Evolutionary conservation across 345 rosid genomes (phyloP).

Genomic region (Eucalyptus regnans): DNA sequence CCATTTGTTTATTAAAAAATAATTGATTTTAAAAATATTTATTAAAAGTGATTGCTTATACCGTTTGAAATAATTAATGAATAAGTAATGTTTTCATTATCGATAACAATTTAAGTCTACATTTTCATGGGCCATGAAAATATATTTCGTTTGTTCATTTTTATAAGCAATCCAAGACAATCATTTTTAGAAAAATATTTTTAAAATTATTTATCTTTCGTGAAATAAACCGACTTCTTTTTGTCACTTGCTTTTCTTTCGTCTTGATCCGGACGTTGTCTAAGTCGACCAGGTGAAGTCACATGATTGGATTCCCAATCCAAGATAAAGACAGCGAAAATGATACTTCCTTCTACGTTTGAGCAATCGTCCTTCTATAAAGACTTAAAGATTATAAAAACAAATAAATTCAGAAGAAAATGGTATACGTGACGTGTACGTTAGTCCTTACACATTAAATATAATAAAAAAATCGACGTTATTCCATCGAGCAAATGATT

Average conservation of each 20-base stretch:
- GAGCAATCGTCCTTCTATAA: not conserved
- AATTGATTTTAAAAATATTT: rapidly evolving
- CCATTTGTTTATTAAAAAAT: rapidly evolving
- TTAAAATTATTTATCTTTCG: rapidly evolving
- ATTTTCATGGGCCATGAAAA: not conserved
- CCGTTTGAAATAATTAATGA: not conserved
- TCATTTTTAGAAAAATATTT: rapidly evolving
- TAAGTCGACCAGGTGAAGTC: not conserved
- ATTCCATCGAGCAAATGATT: not conserved
- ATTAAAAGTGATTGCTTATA: rapidly evolving
- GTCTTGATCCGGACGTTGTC: not conserved
- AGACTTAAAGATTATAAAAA: not conserved
- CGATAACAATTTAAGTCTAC: rapidly evolving
- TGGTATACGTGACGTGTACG: not conserved
- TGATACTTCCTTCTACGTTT: not conserved
- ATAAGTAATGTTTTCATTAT: not conserved
- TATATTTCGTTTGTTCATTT: rapidly evolving
- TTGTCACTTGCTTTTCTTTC: not conserved
- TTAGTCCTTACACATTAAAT: not conserved
- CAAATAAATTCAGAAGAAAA: not conserved
- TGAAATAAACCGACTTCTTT: rapidly evolving
- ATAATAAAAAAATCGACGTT: not conserved
- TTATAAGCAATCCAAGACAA: rapidly evolving
- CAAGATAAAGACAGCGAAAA: not conserved
- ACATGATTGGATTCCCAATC: not conserved